These are phyloP conservation scores for Areca catechu DNA, from an alignment of 176 grass and related monocot genomes.

Conservation along the genomic window DNA sequence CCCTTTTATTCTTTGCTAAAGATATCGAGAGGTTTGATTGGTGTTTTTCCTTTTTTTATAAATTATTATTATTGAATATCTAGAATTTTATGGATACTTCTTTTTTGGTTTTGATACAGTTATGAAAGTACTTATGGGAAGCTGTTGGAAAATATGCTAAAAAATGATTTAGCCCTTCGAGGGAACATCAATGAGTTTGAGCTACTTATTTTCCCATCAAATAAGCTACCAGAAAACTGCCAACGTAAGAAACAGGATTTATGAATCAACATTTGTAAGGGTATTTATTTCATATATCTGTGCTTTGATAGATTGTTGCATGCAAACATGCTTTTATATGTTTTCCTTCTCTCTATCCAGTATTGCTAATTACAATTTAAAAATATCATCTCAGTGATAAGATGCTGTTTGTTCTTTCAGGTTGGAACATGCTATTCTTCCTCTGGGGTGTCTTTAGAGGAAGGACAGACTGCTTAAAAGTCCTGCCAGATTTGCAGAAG, in stretches of 20 bases:
- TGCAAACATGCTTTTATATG: too few species aligned
- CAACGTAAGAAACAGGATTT: constrained; percentile 56
- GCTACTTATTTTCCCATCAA: constrained; percentile 90
- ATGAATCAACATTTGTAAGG: background rate
- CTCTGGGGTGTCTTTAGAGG: constrained; percentile 83
- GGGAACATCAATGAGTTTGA: constrained; percentile 46
- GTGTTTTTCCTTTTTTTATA: too few species aligned
- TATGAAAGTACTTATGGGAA: constrained; percentile 58
- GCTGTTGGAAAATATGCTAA: constrained; percentile 60
- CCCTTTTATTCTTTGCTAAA: constrained; percentile 95
- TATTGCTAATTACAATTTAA: background rate
- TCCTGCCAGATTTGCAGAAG: constrained; percentile 8
- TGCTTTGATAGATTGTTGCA: background rate
- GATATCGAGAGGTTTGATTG: constrained; percentile 55
- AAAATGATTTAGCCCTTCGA: constrained; percentile 65
- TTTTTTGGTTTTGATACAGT: constrained; percentile 36
- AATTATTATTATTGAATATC: background rate
- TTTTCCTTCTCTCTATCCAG: background rate
- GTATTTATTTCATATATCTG: background rate
- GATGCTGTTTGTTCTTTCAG: constrained; percentile 33
- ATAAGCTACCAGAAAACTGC: constrained; percentile 57
- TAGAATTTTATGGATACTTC: background rate
- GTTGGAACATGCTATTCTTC: constrained; percentile 85
- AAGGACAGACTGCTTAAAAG: constrained; percentile 24
- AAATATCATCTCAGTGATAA: constrained; percentile 10